phyloP scores from a whole-genome alignment of 2,329 filamentous ascomycete genomes.

The Talaromyces sp. region DNA sequence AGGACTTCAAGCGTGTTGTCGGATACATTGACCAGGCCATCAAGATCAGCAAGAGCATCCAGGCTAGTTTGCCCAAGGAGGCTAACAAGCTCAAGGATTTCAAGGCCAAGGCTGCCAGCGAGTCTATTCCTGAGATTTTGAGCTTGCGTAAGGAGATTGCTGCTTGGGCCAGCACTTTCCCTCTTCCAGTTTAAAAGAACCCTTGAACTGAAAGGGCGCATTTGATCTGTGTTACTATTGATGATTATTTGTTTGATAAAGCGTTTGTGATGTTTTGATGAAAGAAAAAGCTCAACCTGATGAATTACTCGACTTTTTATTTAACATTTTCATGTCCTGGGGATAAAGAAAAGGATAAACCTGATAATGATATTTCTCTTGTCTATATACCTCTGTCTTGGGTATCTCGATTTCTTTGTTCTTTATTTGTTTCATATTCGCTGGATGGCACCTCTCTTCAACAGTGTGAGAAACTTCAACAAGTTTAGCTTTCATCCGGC shows the following conservation, averaged over 20 bases:
- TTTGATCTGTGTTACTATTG: constrained; percentile 3
- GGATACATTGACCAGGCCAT: constrained; percentile 84
- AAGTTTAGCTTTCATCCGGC: constrained; percentile 11
- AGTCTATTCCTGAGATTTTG: constrained; percentile 77
- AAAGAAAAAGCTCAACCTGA: constrained; percentile 20
- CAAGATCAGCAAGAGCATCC: constrained; percentile 85
- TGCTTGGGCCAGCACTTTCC: constrained; percentile 83
- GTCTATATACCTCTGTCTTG: neutral
- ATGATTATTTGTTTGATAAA: constrained; percentile 5
- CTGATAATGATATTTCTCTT: constrained; percentile 14
- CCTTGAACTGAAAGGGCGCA: neutral
- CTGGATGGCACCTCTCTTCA: constrained; percentile 17
- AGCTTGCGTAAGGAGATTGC: constrained; percentile 85
- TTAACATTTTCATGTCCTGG: constrained; percentile 4
- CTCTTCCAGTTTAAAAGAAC: constrained; percentile 63
- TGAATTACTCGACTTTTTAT: constrained; percentile 12
- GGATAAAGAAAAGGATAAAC: constrained; percentile 1
- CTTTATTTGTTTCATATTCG: neutral
- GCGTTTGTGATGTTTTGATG: constrained; percentile 9
- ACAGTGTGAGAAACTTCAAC: constrained; percentile 18
- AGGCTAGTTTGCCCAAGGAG: constrained; percentile 82
- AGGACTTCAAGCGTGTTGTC: constrained; percentile 88
- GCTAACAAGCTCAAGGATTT: constrained; percentile 99
- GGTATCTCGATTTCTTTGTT: neutral
- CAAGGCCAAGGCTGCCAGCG: constrained; percentile 82